Evolutionary conservation across 2,329 filamentous ascomycete species (phyloP).

Genomic region (Fusarium xyrophilum): DNA sequence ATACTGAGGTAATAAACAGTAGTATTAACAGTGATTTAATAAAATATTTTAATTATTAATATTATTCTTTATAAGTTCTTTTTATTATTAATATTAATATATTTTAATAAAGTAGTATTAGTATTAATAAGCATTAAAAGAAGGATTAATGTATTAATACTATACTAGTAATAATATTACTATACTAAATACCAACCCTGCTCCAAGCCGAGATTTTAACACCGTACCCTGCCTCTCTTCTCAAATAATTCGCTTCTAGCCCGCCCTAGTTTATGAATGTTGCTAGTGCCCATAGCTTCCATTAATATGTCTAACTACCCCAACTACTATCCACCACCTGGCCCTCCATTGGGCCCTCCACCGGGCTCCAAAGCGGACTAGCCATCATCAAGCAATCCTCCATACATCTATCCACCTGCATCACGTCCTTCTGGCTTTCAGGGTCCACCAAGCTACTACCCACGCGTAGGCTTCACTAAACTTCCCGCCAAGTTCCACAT

Average conservation of each 20-base stretch:
- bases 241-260: fast-evolving
- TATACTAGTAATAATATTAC: too few relatives aligned
- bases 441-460: neutral
- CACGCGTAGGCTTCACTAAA: neutral
- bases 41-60: too few relatives aligned
- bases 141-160: too few relatives aligned
- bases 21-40: too few relatives aligned
- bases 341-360: neutral
- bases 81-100: too few relatives aligned
- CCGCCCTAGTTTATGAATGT: neutral
- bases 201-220: fast-evolving
- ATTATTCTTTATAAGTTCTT: too few relatives aligned
- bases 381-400: fast-evolving
- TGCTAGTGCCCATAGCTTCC: neutral
- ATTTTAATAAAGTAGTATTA: too few relatives aligned
- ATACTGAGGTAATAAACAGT: too few relatives aligned
- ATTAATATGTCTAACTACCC: neutral
- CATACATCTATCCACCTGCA: neutral
- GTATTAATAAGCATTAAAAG: too few relatives aligned
- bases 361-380: neutral
- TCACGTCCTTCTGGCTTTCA: neutral
- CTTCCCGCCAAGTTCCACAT: neutral
- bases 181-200: too few relatives aligned
- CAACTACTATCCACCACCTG: neutral
- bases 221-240: fast-evolving